Evolutionary conservation across 1,139 yeast genomes (phyloP), one percentile per base, ranked within the genome.

Genomic region (Debaryomyces psychrophilus): DNA sequence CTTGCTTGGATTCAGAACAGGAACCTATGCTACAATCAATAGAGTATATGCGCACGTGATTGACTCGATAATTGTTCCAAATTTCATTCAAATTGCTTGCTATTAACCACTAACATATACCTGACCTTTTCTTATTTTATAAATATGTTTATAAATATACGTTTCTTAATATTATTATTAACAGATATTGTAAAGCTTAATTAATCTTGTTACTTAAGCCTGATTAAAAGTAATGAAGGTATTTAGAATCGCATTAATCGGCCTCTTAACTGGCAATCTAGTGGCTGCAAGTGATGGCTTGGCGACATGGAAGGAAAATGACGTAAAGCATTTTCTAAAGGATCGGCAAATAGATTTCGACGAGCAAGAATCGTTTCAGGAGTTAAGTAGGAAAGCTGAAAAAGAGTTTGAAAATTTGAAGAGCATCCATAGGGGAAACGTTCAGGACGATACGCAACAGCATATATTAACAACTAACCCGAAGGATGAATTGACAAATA

Each of bases 271-370:
- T 29, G 45, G 42, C 37, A 40, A 22, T 33, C 20, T 40, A 28
- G 43, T 36, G 26, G 41, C 38, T 31, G 46, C 42, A 22, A 38
- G 40, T n/a, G 20, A 31, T 12, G 50, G 49, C 14, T 52, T 57
- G 34, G 44, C 52, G 11, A 48, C 51, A 15, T 65, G 69, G 68
- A 60, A 59, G 39, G 50, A 48, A 31, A 55, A 53, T 27, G 71
- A 66, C 41, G 45, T 66, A 20, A 60, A 60, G 46, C 64, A 64
- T 38, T 66, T 66, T 44, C 60, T 65, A 41, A 56, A 55, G 31
- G 82, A 77, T 51, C 69, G 76, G 34, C 61, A 65, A 25, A 57
- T 68, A 17, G 53, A 59, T 31, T 47, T 60, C 41, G 60, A 62
- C 20, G 55, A 58, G 18, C 44, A 48, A 20, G 48, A 57, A 11